Conservation (phyloP, 441 rosid genomes). For the Eruca vesicaria region DNA sequence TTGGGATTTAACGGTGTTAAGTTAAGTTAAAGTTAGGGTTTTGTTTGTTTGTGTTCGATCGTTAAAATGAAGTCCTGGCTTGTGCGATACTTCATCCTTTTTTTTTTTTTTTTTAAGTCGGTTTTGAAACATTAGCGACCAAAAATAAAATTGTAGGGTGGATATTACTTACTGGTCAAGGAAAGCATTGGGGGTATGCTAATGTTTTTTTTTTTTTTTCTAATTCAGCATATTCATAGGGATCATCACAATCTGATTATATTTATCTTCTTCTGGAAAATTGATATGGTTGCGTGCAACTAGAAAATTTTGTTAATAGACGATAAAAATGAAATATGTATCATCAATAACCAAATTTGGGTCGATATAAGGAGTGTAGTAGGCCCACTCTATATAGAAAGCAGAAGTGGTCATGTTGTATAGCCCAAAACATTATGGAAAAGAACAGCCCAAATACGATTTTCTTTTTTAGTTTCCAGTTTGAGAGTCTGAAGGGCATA, state of each 20-base stretch:
- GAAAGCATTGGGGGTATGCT: neutral
- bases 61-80: constrained; percentile 1
- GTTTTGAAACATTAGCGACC: neutral
- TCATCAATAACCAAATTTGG: no score
- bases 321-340: no score
- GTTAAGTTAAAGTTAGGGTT: no score
- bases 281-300: no score
- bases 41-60: constrained; percentile 16
- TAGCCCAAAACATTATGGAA: no score
- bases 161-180: no score
- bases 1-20: neutral
- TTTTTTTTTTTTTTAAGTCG: constrained; percentile 8
- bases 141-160: neutral
- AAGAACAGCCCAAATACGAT: neutral
- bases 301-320: neutral
- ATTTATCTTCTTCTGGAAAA: no score
- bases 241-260: no score
- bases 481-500: neutral
- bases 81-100: constrained; percentile 25
- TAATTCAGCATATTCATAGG: neutral
- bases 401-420: neutral
- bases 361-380: neutral
- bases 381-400: neutral
- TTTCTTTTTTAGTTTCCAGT: neutral
- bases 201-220: neutral